A percentile compares a stretch with the other conserved stretches of the same genome.
phyloP scores from a whole-genome alignment of 2,329 filamentous ascomycete genomes.

The Byssothecium circinans region DNA sequence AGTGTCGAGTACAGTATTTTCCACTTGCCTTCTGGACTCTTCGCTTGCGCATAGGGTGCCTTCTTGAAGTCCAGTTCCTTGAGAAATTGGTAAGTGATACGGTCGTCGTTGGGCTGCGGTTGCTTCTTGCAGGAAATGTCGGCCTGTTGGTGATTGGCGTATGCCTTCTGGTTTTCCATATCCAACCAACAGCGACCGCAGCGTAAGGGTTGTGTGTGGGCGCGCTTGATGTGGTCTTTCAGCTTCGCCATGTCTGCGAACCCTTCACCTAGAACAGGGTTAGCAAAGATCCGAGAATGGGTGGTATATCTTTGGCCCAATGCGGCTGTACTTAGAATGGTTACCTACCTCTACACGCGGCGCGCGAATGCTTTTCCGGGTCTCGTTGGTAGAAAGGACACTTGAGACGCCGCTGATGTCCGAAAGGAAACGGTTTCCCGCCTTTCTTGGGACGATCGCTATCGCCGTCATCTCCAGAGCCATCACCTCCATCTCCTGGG shows the following conservation, averaged over 20 bases:
- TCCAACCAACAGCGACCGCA: conserved; percentile 13
- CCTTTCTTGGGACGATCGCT: conserved; percentile 7
- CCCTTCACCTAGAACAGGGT: conserved; percentile 6
- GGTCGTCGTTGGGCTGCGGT: conserved; percentile 11
- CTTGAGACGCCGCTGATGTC: conserved; percentile 7
- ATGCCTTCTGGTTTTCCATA: conserved; percentile 7
- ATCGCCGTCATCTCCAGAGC: conserved; percentile 8
- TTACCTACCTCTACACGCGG: conserved; percentile 11
- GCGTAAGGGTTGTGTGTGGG: conserved; percentile 14
- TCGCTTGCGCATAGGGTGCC: conserved; percentile 13
- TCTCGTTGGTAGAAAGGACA: conserved; percentile 16
- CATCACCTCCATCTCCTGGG: conserved; percentile 7
- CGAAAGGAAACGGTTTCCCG: background rate
- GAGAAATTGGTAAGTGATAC: conserved; percentile 8
- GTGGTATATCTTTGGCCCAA: no score
- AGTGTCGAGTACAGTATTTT: conserved; percentile 11
- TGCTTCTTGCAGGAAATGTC: conserved; percentile 6
- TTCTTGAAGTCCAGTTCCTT: conserved; percentile 14
- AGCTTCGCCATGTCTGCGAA: conserved; percentile 19
- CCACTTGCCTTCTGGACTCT: conserved; percentile 15
- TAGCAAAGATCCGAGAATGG: background rate
- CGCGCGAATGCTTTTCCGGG: conserved; percentile 11
- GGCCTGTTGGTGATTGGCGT: conserved; percentile 2
- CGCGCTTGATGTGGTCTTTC: conserved; percentile 18
- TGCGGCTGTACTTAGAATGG: no score